Conservation (phyloP, 768 basidiomycete species). For the Lentinula aciculospora region DNA sequence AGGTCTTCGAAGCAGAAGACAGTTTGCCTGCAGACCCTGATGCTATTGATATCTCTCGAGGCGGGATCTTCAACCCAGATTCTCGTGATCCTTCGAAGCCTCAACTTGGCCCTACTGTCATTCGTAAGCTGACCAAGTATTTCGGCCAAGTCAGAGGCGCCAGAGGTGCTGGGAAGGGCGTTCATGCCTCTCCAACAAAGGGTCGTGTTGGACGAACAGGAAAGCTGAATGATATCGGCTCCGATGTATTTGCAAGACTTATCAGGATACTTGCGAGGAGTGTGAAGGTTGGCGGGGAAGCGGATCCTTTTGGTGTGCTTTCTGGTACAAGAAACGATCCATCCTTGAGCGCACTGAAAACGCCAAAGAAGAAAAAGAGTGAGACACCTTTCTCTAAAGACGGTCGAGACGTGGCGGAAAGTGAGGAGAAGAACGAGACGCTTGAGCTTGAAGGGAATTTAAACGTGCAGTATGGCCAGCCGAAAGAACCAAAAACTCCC, state of each 20-base stretch:
- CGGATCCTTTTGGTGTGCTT: slow-evolving; percentile 58
- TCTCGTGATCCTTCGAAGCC: slow-evolving; percentile 50
- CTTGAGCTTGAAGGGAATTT: slow-evolving; percentile 11
- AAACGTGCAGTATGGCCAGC: not conserved
- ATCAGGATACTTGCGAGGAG: slow-evolving; percentile 77
- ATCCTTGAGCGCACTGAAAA: slow-evolving; percentile 41
- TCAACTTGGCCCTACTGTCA: slow-evolving; percentile 47
- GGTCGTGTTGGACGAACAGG: slow-evolving; percentile 44
- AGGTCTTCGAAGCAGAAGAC: slow-evolving; percentile 83
- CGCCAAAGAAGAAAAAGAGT: slow-evolving; percentile 34
- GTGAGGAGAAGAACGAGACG: slow-evolving; percentile 16
- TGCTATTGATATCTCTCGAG: slow-evolving; percentile 43
- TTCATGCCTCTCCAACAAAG: slow-evolving; percentile 38
- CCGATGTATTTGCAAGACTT: slow-evolving; percentile 52
- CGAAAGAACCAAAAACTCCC: slow-evolving; percentile 11
- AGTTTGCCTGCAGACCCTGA: slow-evolving; percentile 52
- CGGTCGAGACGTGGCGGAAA: slow-evolving; percentile 22
- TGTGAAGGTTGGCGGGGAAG: slow-evolving; percentile 67
- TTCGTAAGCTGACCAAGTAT: slow-evolving; percentile 67
- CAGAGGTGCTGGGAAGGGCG: slow-evolving; percentile 42
- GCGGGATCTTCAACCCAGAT: slow-evolving; percentile 63
- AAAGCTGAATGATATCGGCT: slow-evolving; percentile 66
- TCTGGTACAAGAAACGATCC: slow-evolving; percentile 13
- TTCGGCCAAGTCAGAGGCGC: slow-evolving; percentile 64
- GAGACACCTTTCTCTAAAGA: slow-evolving; percentile 34